These are phyloP conservation scores for Plenodomus lindquistii DNA, from an alignment of 2,329 filamentous ascomycete genomes.

Conservation along the genomic window DNA sequence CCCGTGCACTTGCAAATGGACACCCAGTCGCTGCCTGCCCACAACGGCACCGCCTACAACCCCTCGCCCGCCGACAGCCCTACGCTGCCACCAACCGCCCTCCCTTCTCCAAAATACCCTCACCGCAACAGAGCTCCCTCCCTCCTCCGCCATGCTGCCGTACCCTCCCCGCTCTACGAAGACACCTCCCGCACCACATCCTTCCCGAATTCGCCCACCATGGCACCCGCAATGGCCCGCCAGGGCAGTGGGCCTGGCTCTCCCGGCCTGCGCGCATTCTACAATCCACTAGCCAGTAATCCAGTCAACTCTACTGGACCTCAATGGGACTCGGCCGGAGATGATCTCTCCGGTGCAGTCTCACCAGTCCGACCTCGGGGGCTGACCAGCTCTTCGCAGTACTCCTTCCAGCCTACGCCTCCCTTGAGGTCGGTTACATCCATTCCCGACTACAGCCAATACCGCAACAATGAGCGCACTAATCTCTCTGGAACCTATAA, in stretches of 20 bases:
- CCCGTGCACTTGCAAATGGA: conserved; percentile 38
- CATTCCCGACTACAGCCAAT: conserved; percentile 42
- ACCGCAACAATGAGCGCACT: conserved; percentile 30
- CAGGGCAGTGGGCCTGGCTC: conserved; percentile 31
- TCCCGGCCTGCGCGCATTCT: conserved; percentile 37
- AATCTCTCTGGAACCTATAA: conserved; percentile 42
- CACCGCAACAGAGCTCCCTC: conserved; percentile 48
- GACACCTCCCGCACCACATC: conserved; percentile 24
- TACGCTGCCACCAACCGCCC: conserved; percentile 26
- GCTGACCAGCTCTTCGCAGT: conserved; percentile 38
- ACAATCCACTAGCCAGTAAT: conserved; percentile 42
- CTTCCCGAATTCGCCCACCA: conserved; percentile 29
- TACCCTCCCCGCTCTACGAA: conserved; percentile 33
- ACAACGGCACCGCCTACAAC: conserved; percentile 34
- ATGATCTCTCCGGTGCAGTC: conserved; percentile 21
- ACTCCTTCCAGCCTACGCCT: conserved; percentile 24
- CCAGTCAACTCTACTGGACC: conserved; percentile 32
- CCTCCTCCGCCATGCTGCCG: conserved; percentile 42
- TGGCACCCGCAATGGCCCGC: conserved; percentile 26
- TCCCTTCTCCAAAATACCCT: conserved; percentile 49
- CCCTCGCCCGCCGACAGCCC: conserved; percentile 37
- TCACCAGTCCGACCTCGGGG: conserved; percentile 34
- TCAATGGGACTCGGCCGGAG: conserved; percentile 27
- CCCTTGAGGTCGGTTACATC: conserved; percentile 42
- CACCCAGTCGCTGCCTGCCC: conserved; percentile 22